Conservation (phyloP, 805 yeast genomes). For the Myxozyma kluyveri region DNA sequence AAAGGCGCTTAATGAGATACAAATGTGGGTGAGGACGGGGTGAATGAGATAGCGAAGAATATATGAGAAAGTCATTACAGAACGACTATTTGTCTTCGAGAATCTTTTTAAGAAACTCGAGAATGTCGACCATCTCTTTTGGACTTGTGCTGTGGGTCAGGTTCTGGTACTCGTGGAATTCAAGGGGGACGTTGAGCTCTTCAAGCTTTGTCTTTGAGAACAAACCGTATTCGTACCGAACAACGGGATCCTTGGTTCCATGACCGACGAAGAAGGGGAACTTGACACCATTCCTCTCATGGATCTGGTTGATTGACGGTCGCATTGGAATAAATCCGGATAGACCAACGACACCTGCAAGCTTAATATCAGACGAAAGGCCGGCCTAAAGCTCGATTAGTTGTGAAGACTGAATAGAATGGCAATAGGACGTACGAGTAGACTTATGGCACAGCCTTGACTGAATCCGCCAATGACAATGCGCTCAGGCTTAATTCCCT, state of each 20-base stretch:
- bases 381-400: slow-evolving; percentile 39
- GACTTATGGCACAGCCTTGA: slow-evolving; percentile 84
- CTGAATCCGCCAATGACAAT: slow-evolving; percentile 93
- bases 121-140: slow-evolving; percentile 60
- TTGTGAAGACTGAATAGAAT: too few relatives aligned
- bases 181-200: slow-evolving; percentile 48
- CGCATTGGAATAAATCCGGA: slow-evolving; percentile 64
- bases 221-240: slow-evolving; percentile 46
- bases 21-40: too few relatives aligned
- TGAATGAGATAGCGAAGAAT: too few relatives aligned
- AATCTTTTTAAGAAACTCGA: slow-evolving; percentile 45
- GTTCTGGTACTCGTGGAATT: slow-evolving; percentile 56
- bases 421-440: slow-evolving; percentile 43
- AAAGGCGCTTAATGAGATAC: too few relatives aligned
- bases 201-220: slow-evolving; percentile 47
- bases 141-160: slow-evolving; percentile 67
- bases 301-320: slow-evolving; percentile 27
- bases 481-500: slow-evolving; percentile 44
- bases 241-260: slow-evolving; percentile 73
- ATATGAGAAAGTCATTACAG: background rate
- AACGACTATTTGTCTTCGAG: slow-evolving; percentile 21
- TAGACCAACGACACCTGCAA: slow-evolving; percentile 75
- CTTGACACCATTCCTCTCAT: slow-evolving; percentile 46
- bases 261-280: slow-evolving; percentile 89
- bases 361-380: slow-evolving; percentile 52